Percentiles rank a stretch among this genome's conserved stretches.
Conservation (phyloP, 148 eudicot genomes). For the Mesembryanthemum crystallinum region DNA sequence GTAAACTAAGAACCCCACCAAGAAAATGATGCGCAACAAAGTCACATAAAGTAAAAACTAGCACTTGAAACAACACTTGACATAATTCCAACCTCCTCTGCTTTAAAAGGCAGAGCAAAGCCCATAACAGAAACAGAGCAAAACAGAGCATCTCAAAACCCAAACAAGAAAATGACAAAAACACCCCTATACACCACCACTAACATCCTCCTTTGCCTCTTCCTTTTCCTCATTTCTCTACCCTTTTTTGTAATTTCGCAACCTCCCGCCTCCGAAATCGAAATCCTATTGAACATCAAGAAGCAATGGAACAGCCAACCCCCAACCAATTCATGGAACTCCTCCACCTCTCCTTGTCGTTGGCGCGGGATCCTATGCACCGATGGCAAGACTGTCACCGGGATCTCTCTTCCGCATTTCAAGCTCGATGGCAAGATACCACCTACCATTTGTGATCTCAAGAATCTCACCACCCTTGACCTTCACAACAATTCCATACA, state of each 20-base stretch:
- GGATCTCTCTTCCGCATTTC: slow-evolving; percentile 19
- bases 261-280: slow-evolving; percentile 32
- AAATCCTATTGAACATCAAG: slow-evolving; percentile 49
- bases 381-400: slow-evolving; percentile 34
- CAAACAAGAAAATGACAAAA: slow-evolving; percentile 24
- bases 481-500: slow-evolving; percentile 42
- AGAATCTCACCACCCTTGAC: slow-evolving; percentile 39
- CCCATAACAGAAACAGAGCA: no score
- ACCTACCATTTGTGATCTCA: slow-evolving; percentile 47
- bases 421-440: slow-evolving; percentile 39
- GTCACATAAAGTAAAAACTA: no score
- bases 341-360: slow-evolving; percentile 48
- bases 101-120: neutral
- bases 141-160: neutral
- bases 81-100: slow-evolving; percentile 1
- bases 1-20: no score
- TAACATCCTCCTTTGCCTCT: slow-evolving; percentile 14
- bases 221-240: slow-evolving; percentile 27
- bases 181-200: slow-evolving; percentile 10
- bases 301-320: slow-evolving; percentile 45
- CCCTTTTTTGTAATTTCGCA: slow-evolving; percentile 61
- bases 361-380: slow-evolving; percentile 63
- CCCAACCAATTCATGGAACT: slow-evolving; percentile 41
- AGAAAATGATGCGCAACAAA: no score
- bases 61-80: no score